A percentile compares a stretch with the other conserved stretches of the same genome.
Evolutionary conservation across 371 early-diverging fungal genomes (phyloP).

Genomic region (Apophysomyces trapeziformis): DNA sequence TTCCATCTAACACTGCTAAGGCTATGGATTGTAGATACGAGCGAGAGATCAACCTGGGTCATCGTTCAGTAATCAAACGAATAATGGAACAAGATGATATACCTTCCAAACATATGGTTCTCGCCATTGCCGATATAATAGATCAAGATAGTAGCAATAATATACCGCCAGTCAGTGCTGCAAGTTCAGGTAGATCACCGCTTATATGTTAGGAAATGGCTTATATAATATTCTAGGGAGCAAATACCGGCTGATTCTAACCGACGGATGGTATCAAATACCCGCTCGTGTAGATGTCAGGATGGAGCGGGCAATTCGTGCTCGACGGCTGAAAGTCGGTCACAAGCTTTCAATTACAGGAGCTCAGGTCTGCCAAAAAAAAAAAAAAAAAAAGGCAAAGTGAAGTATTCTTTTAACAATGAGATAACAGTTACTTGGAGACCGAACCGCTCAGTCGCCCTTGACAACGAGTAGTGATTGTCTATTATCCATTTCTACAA

Average conservation of each 20-base stretch:
- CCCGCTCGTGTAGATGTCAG: conserved; percentile 59
- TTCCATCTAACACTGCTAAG: neutral
- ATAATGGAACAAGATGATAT: conserved; percentile 74
- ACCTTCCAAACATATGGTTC: conserved; percentile 65
- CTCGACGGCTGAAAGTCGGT: conserved; percentile 60
- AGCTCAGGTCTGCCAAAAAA: conserved; percentile 48
- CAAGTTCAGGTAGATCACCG: neutral
- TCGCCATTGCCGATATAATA: conserved; percentile 65
- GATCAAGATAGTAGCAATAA: neutral
- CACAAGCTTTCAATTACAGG: conserved; percentile 70
- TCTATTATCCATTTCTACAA: conserved; percentile 54
- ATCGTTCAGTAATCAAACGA: conserved; percentile 68
- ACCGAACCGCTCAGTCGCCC: conserved; percentile 40
- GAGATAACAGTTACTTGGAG: conserved; percentile 37
- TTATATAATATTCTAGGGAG: conserved; percentile 12
- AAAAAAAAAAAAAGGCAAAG: too few relatives aligned
- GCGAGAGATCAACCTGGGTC: conserved; percentile 68
- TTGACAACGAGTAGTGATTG: conserved; percentile 20
- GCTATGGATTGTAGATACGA: conserved; percentile 59
- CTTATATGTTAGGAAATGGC: neutral
- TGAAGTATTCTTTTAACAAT: conserved; percentile 19
- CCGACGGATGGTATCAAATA: conserved; percentile 85
- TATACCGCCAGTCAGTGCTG: neutral
- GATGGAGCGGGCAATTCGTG: conserved; percentile 51
- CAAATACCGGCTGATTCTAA: conserved; percentile 50